These are phyloP conservation scores for Botrytis byssoidea DNA, from an alignment of 2,329 filamentous ascomycete genomes.

Conservation along the genomic window DNA sequence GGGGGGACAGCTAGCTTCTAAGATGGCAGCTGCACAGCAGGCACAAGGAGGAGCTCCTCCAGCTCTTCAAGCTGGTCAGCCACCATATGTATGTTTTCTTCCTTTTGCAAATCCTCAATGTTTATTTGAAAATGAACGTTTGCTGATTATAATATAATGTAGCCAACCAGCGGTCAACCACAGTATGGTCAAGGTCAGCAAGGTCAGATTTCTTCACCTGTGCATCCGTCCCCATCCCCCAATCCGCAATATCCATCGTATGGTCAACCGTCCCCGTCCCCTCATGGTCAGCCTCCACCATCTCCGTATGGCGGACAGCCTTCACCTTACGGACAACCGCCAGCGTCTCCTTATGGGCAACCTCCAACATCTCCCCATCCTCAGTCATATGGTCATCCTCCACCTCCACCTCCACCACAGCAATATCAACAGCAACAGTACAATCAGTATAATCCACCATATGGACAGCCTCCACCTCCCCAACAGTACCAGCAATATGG, in stretches of 20 bases:
- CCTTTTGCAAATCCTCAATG: no score
- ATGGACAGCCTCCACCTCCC: conserved; percentile 5
- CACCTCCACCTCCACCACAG: background rate
- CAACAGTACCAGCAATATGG: conserved; percentile 10
- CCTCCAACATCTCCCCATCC: background rate
- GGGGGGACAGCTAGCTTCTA: conserved; percentile 18
- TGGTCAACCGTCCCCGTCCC: background rate
- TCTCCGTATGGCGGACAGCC: background rate
- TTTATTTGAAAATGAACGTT: background rate
- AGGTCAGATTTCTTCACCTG: conserved; percentile 13
- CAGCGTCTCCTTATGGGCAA: background rate
- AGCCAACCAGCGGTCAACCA: conserved; percentile 17
- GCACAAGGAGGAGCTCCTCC: conserved; percentile 18
- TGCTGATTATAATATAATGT: conserved; percentile 4
- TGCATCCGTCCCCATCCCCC: conserved; percentile 11
- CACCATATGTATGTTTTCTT: conserved; percentile 19
- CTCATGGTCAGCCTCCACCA: conserved; percentile 1
- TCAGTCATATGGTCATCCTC: conserved; percentile 7
- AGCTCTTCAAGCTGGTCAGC: conserved; percentile 11
- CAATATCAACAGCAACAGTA: conserved; percentile 8
- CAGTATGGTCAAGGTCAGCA: conserved; percentile 15
- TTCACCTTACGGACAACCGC: background rate
- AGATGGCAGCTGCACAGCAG: conserved; percentile 22
- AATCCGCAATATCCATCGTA: conserved; percentile 2
- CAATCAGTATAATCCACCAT: conserved; percentile 6